Evolutionary conservation across 2,329 filamentous ascomycete species (phyloP), one percentile per base, ranked within the genome.

Genomic region (Byssochlamys sp.): DNA sequence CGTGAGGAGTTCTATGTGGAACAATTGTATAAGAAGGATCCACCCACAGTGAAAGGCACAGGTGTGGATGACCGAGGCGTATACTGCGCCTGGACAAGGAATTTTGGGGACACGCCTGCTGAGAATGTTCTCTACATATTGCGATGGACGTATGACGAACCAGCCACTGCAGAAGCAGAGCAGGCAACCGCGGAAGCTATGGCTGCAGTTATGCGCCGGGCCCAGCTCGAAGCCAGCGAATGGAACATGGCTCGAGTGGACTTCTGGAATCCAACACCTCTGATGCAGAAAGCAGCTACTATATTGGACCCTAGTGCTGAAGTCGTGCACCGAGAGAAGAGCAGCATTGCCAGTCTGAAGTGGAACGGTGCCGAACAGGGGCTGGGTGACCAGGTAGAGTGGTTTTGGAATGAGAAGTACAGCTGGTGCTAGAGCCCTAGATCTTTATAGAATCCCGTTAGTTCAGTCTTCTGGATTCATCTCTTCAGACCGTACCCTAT

Each of bases 1-100:
- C 84, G 92, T 53, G 90, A 96, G 73, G 85, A 91, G 54, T 94
- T 88, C 70, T 86, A 92, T 67, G 82, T 81, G 4, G 78, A 80
- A 56, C 80, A 84, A 4, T 82, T 87, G 62, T 77, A 80, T 2
- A 74, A 76, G 19, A 69, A 69, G 4, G 62, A 62, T 14, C 61
- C 62, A 0, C 86, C 89, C 0, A 67, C 76, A 0, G 76, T 88
- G 56, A 87, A 88, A 66, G 91, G 91, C 12, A 90, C 88, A 2
- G 78, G 90, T 1, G 83, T 86, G 50, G 75, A 75, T 5, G 58
- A 63, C 24, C 65, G 69, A 11, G 65, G 67, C 11, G 73, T 75
- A 24, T 75, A 74, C 55, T 71, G 75, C 58, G 66, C 68, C 24
- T 73, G 76, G 71, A 74, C 73, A 48, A 70, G 75, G 55, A 73